Percentiles rank a stretch among this genome's conserved stretches.
phyloP scores from a whole-genome alignment of 768 basidiomycete genomes.

The Amanita pseudoporphyria region DNA sequence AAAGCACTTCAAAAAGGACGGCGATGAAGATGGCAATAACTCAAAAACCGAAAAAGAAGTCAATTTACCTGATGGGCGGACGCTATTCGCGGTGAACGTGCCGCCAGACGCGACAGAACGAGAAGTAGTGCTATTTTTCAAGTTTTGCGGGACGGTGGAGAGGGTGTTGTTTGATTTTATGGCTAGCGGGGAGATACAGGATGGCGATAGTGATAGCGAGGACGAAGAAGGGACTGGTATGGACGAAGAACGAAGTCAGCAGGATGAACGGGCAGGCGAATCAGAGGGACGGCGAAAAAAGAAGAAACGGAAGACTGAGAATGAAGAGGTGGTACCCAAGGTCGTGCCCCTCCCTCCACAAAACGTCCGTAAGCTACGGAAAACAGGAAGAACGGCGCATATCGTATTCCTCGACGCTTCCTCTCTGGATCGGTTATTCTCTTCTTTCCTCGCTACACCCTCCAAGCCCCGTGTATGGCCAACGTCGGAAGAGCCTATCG shows the following conservation, averaged over 20 bases:
- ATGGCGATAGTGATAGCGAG: constrained; percentile 34
- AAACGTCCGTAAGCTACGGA: constrained; percentile 46
- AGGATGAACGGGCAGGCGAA: constrained; percentile 17
- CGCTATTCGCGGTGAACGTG: constrained; percentile 82
- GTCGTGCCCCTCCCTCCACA: constrained; percentile 51
- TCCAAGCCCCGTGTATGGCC: constrained; percentile 66
- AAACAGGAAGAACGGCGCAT: constrained; percentile 62
- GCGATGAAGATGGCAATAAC: no score
- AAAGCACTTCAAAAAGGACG: constrained; percentile 12
- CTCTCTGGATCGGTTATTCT: constrained; percentile 42
- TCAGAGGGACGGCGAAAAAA: constrained; percentile 26
- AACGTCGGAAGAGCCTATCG: constrained; percentile 35
- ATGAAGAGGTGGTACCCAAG: constrained; percentile 26
- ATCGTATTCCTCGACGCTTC: constrained; percentile 61
- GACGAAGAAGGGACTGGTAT: constrained; percentile 19
- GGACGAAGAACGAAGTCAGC: constrained; percentile 17
- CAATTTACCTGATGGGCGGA: constrained; percentile 44
- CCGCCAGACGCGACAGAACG: constrained; percentile 84
- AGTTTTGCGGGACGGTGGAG: constrained; percentile 68
- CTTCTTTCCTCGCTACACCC: constrained; percentile 19
- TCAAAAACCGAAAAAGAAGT: constrained; percentile 12
- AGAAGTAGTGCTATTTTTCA: constrained; percentile 72
- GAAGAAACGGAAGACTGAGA: constrained; percentile 25
- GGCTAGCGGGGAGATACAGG: constrained; percentile 20
- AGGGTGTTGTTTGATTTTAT: constrained; percentile 55